Evolutionary conservation across 2,329 filamentous ascomycete genomes (phyloP), one percentile per base, ranked within the genome.

Genomic region (Cytospora schulzeri): DNA sequence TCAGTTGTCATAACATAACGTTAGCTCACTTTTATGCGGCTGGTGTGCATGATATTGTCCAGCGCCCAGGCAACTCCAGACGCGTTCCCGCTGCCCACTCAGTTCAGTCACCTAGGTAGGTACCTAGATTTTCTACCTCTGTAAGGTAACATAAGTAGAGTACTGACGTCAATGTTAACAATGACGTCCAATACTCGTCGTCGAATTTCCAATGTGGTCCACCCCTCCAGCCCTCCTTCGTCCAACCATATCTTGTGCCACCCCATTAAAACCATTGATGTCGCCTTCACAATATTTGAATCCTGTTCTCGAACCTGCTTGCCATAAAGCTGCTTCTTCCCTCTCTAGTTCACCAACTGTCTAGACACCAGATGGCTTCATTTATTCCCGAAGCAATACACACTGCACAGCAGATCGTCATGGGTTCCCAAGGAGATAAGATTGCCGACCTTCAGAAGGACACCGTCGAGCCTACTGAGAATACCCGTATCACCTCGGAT

Each of bases 401-500:
- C 33, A 76, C 77, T 66, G 74, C 74, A 38, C 71, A 75, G 61
- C 70, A 73, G 57, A 77, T 77, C 71, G 73, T 79, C 68, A 78
- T 77, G 71, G 79, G 80, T 48, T 72, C 76, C 57, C 70, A 72
- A 64, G 74, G 70, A 67, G 78, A 80, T 68, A 92, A 93, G 80
- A 71, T 85, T 29, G 80, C 81, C 19, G 87, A 93, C 70, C 79
- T 93, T 56, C 74, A 80, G 29, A 76, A 77, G 50, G 79, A 88
- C 67, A 89, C 79, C 4, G 83, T 86, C 62, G 82, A 91, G 72
- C 81, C 86, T 2, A 77, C 83, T 53, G 76, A 83, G 57, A 81
- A 85, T 45, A 80, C 83, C 35, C 81, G 84, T 48, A 85, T 93
- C 69, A 94, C 91, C 0, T 89, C 88, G 57, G 92, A 96, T 71